These are phyloP conservation scores for Kodamaea neixiangensis DNA, from an alignment of 805 yeast species.

Conservation along the genomic window DNA sequence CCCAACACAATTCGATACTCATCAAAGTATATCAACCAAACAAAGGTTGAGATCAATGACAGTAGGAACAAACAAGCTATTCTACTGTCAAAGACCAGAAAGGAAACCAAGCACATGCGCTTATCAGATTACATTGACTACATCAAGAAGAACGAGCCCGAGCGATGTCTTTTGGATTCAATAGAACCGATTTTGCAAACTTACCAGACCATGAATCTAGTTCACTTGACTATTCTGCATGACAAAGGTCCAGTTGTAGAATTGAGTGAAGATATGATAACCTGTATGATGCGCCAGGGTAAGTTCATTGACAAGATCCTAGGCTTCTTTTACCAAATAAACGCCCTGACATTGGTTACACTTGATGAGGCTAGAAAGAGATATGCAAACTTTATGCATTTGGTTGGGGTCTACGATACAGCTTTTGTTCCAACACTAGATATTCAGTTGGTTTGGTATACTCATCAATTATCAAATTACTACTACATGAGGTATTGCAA, in stretches of 20 bases:
- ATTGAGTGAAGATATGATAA: slow-evolving; percentile 26
- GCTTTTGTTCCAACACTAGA: slow-evolving; percentile 27
- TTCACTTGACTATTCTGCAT: slow-evolving; percentile 12
- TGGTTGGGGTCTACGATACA: background rate
- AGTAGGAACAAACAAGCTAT: background rate
- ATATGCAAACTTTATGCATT: slow-evolving; percentile 18
- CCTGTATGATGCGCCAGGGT: slow-evolving; percentile 24
- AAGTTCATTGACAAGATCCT: slow-evolving; percentile 24
- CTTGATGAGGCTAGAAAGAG: slow-evolving; percentile 18
- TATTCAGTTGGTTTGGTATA: slow-evolving; percentile 30
- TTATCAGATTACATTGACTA: background rate
- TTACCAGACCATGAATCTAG: slow-evolving; percentile 9
- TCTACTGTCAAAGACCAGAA: background rate
- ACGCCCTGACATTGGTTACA: slow-evolving; percentile 3
- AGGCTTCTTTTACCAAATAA: slow-evolving; percentile 20
- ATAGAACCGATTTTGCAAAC: slow-evolving; percentile 1
- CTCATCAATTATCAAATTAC: slow-evolving; percentile 23
- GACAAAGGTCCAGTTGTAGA: background rate
- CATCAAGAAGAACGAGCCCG: background rate
- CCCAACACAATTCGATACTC: slow-evolving; percentile 11
- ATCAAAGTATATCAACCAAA: slow-evolving; percentile 10
- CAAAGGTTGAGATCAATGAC: background rate
- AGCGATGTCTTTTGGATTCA: slow-evolving; percentile 3
- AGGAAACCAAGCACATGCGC: background rate
- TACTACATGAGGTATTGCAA: slow-evolving; percentile 17